Conservation (phyloP, 2,329 filamentous ascomycete genomes). For the Xylaria sp. region DNA sequence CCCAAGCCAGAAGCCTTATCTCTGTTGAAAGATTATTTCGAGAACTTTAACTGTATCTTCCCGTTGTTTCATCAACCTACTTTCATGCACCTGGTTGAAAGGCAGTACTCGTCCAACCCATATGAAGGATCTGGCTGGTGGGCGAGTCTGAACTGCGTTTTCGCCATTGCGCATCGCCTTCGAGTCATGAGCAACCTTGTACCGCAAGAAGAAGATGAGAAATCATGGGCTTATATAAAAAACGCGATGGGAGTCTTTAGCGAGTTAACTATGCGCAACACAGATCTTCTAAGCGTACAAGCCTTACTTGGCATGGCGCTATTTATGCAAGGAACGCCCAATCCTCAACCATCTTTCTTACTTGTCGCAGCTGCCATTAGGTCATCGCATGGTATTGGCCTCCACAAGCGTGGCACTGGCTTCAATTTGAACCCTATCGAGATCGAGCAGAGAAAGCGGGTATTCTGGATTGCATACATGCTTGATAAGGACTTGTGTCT, state of each 20-base stretch:
- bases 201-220: slow-evolving; percentile 89
- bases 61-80: slow-evolving; percentile 97
- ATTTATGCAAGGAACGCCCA: slow-evolving; percentile 95
- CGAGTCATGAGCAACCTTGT: slow-evolving; percentile 96
- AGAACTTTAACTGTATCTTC: slow-evolving; percentile 99
- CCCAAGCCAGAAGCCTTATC: slow-evolving; percentile 88
- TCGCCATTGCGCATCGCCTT: slow-evolving; percentile 92
- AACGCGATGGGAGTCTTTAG: slow-evolving; percentile 95
- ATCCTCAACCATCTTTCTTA: slow-evolving; percentile 93
- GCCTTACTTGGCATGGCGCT: slow-evolving; percentile 92
- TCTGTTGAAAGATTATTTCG: slow-evolving; percentile 91
- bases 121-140: slow-evolving; percentile 98
- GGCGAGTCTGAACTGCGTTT: slow-evolving; percentile 92
- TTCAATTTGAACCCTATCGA: slow-evolving; percentile 95
- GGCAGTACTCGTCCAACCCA: slow-evolving; percentile 90
- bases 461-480: slow-evolving; percentile 75
- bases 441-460: slow-evolving; percentile 82
- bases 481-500: slow-evolving; percentile 72
- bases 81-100: slow-evolving; percentile 96
- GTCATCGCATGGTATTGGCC: slow-evolving; percentile 90
- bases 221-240: slow-evolving; percentile 95
- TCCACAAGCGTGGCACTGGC: slow-evolving; percentile 91
- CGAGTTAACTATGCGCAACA: slow-evolving; percentile 95
- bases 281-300: slow-evolving; percentile 93
- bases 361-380: slow-evolving; percentile 91